A percentile compares a stretch with the other conserved stretches of the same genome.
phyloP scores from a whole-genome alignment of 306 rosid genomes.

The Prunus persica region DNA sequence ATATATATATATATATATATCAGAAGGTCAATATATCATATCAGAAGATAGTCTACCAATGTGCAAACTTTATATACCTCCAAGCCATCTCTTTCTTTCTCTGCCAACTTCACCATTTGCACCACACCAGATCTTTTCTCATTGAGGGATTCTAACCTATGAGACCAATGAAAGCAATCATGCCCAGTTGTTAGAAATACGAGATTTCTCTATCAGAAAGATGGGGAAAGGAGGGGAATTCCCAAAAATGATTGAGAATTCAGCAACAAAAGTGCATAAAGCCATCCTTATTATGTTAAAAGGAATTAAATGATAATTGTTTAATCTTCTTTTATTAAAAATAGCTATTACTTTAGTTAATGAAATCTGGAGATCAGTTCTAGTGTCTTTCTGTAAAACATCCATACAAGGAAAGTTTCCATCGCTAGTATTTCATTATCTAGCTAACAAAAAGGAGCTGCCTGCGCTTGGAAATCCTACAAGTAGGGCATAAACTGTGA shows the following conservation, averaged over 20 bases:
- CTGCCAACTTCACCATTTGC: conserved; percentile 97
- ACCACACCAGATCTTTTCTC: conserved; percentile 92
- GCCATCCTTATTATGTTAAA: not conserved
- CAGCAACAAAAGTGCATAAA: not conserved
- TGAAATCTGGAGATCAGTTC: not conserved
- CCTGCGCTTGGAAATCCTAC: not conserved
- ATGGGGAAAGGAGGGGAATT: not conserved
- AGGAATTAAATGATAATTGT: not conserved
- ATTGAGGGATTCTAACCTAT: conserved; percentile 79
- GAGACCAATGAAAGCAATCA: conserved; percentile 26
- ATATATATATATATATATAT: conserved; percentile 21
- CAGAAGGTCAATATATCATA: conserved; percentile 12
- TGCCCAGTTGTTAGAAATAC: not conserved
- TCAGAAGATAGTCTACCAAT: not conserved
- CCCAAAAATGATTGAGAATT: not conserved
- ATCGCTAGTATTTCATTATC: not conserved
- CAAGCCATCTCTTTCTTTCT: conserved; percentile 89
- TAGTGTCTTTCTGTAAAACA: not conserved
- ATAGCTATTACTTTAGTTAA: not conserved
- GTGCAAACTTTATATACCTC: conserved; percentile 55
- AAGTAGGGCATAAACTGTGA: not conserved
- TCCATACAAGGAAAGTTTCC: not conserved
- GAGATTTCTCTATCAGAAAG: not conserved
- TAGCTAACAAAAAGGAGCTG: not conserved
- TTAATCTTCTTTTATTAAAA: not conserved